These are phyloP conservation scores for Cucumis sativus DNA, from an alignment of 306 rosid species.

Conservation along the genomic window DNA sequence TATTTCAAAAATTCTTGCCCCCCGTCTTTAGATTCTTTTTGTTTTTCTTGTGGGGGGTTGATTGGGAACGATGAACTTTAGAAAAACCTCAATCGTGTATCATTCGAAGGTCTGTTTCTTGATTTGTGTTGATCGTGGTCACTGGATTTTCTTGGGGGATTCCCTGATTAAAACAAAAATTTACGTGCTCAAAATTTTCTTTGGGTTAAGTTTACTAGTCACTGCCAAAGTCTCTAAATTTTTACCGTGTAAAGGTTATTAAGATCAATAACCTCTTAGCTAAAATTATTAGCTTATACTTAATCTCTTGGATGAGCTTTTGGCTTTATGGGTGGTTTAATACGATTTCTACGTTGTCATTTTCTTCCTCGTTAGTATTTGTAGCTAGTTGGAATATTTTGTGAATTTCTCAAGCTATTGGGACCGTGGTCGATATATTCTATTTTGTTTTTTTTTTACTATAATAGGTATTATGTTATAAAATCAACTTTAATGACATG, in stretches of 20 bases:
- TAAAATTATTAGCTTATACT: neutral
- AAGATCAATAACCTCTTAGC: neutral
- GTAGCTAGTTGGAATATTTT: neutral
- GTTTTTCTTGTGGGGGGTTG: neutral
- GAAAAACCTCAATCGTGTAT: neutral
- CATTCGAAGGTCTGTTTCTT: neutral
- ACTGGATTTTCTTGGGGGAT: too few species aligned
- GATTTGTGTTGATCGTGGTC: neutral
- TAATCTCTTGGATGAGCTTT: neutral
- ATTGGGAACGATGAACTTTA: neutral
- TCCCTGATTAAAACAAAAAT: too few species aligned
- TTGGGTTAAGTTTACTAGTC: too few species aligned
- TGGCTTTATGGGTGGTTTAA: neutral
- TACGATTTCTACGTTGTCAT: neutral
- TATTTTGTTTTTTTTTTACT: neutral
- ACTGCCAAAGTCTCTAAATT: too few species aligned
- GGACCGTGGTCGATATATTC: neutral
- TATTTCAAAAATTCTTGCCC: neutral
- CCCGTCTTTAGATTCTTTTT: neutral
- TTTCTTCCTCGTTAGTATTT: neutral
- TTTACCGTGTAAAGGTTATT: too few species aligned
- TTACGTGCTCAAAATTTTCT: too few species aligned
- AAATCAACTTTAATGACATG: neutral
- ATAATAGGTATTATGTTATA: neutral
- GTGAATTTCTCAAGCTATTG: neutral